Evolutionary conservation across 306 rosid genomes (phyloP).

Genomic region (Inga leiocalycina): DNA sequence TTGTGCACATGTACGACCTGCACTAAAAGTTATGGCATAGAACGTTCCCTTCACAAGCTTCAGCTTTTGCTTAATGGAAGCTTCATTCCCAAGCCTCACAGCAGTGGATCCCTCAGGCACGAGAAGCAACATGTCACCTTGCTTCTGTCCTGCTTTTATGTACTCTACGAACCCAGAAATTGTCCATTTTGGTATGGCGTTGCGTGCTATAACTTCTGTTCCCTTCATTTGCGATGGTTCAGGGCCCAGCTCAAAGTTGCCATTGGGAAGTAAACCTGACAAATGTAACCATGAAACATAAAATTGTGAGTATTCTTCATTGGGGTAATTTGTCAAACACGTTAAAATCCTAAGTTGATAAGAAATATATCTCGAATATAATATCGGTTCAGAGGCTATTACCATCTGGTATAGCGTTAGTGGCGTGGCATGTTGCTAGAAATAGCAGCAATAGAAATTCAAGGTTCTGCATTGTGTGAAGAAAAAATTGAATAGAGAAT

Average conservation of each 20-base stretch:
- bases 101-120: slow-evolving; percentile 76
- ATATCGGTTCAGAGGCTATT: background rate
- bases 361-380: background rate
- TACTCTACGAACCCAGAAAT: slow-evolving; percentile 67
- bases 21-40: slow-evolving; percentile 74
- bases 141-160: slow-evolving; percentile 78
- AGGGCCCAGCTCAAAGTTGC: slow-evolving; percentile 66
- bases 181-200: slow-evolving; percentile 70
- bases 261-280: slow-evolving; percentile 76
- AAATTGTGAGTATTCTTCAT: background rate
- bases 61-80: slow-evolving; percentile 65
- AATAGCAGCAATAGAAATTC: slow-evolving; percentile 42
- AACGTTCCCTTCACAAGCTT: slow-evolving; percentile 45
- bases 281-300: background rate
- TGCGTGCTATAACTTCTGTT: slow-evolving; percentile 33
- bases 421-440: slow-evolving; percentile 46
- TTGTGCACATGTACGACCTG: slow-evolving; percentile 77
- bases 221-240: slow-evolving; percentile 61
- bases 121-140: slow-evolving; percentile 75
- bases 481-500: background rate
- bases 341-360: background rate
- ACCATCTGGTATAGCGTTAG: slow-evolving; percentile 53
- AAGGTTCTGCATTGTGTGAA: slow-evolving; percentile 47
- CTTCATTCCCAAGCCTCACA: slow-evolving; percentile 79
- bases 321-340: background rate